phyloP scores from a whole-genome alignment of 768 basidiomycete species.

The Termitomyces sp. region DNA sequence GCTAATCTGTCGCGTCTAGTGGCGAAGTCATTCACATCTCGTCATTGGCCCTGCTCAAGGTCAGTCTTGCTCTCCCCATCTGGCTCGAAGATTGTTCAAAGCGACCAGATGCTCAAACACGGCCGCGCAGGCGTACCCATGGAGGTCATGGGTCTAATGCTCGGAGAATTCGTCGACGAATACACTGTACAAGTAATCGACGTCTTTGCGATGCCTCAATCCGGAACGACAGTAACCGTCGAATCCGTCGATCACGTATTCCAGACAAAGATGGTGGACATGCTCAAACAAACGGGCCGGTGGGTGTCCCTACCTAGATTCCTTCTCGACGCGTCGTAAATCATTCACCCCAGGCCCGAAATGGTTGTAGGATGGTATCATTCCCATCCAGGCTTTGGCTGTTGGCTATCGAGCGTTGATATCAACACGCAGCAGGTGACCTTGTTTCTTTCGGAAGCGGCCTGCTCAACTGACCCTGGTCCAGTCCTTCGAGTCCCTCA shows the following conservation, averaged over 20 bases:
- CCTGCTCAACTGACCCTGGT: slow-evolving; percentile 9
- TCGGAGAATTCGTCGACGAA: slow-evolving; percentile 98
- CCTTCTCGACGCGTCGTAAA: background rate
- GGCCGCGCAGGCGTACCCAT: slow-evolving; percentile 98
- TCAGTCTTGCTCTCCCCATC: slow-evolving; percentile 21
- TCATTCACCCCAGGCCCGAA: slow-evolving; percentile 60
- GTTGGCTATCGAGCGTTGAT: slow-evolving; percentile 98
- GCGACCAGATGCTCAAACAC: slow-evolving; percentile 91
- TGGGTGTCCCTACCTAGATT: slow-evolving; percentile 28
- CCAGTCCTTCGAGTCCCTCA: slow-evolving; percentile 94
- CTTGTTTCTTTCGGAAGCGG: background rate
- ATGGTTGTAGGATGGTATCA: slow-evolving; percentile 99
- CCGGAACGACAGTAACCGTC: slow-evolving; percentile 94
- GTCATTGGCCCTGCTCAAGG: slow-evolving; percentile 94
- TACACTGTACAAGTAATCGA: slow-evolving; percentile 93
- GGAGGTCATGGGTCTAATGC: slow-evolving; percentile 99
- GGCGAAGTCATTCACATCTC: slow-evolving; percentile 97
- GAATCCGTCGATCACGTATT: slow-evolving; percentile 99
- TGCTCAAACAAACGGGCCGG: slow-evolving; percentile 99
- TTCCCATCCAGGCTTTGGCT: slow-evolving; percentile 99
- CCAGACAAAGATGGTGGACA: slow-evolving; percentile 96
- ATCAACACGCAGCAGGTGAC: slow-evolving; percentile 96
- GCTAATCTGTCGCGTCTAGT: slow-evolving; percentile 29
- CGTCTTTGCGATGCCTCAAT: slow-evolving; percentile 99
- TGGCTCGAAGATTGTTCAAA: background rate